Base-by-base conservation (phyloP, 2,329 filamentous ascomycete species). In the Colletotrichum kahawae region DNA sequence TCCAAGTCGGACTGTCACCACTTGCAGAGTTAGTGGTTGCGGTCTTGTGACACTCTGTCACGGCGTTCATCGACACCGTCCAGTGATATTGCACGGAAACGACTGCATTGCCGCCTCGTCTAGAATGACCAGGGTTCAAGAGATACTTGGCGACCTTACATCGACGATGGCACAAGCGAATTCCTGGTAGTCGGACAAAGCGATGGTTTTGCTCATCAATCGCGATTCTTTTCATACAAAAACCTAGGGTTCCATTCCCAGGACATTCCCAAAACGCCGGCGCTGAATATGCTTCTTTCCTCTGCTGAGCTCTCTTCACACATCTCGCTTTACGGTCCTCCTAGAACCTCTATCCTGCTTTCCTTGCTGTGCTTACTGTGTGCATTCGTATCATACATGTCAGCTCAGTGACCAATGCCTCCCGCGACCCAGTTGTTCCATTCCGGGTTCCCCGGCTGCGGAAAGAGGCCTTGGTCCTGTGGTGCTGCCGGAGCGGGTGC, bases 341-440 rank as follows among this genome's bases (percentile, higher is more conserved):
- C 24, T n/a, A 54, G 14, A 33, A 60, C 13, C 29, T 33, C n/a
- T 36, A 31, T 24, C 18, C n/a, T n/a, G n/a, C n/a, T 13, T 51
- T 10, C 27, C 9, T 74, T 31, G 38, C 57, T 38, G 29, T 21
- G 38, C 43, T 31, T 71, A 57, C 62, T 63, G 24, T 72, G 51
- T 43, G 27, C 31, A 21, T 51, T 51, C 43, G 43, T 51, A 51
- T 33, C n/a, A 31, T 33, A 65, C 12, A 60, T 38, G 29, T 43
- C n/a, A 29, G 29, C 16, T 82, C 78, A 86, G 84, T 92, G 91
- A 4, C 91, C 94, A 48, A 95, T 87, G 2, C 92, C 94, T 10
- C 93, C 87, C n/a, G 83, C 87, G 59, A 81, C 83, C 87, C 94
- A 95, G 77, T 93, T 90, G 74, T 88, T 88, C 82, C 93, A 94